Evolutionary conservation across 192 early-diverging fungal species (phyloP), one percentile per base, ranked within the genome.

Genomic region (Coemansia sp.): DNA sequence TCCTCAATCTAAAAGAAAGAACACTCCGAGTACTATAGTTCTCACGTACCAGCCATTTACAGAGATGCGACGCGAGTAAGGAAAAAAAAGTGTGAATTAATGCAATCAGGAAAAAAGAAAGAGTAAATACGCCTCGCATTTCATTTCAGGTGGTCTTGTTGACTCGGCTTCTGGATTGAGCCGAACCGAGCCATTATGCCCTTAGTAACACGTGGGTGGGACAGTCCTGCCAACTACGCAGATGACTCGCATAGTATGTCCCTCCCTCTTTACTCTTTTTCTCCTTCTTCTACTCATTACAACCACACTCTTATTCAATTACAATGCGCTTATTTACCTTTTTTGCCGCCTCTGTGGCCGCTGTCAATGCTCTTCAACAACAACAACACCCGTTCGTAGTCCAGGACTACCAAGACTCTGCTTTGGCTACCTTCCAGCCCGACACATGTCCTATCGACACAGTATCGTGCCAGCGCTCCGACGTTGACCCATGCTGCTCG

Each of bases 401-500:
- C 24, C 67, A 31, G 33, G 31, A 34, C 57, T 53, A 38, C 24
- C 67, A 31, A 16, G 57, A 34, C 57, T 11, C 5, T n/a, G 57
- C 0, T 38, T 2, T 31, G 18, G 36, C 20, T 2, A 20, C 2
- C 38, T 22, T 39, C 22, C 13, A n/a, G 8, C 61, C 61, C n/a
- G 61, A 57, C 6, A 70, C 80, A 1, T 86, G 85, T 63, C 80
- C 85, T 27, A 73, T 73, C 44, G 78, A 83, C 66, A 70, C 71
- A 3, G 49, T 75, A 16, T 85, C 83, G 3, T 85, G 83, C 70
- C 60, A 70, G 33, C 49, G 75, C 65, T 46, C 40, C 0, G 71
- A 68, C 53, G 53, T 79, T 16, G 73, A 78, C 64, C 36, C 74
- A n/a, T 86, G 85, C 81, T 86, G 85, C 73, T 80, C 73, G 40